Percentiles rank a stretch among this genome's conserved stretches.
Conservation (phyloP, 129 eudicot species). For the Rutidosis leptorrhynchoides region DNA sequence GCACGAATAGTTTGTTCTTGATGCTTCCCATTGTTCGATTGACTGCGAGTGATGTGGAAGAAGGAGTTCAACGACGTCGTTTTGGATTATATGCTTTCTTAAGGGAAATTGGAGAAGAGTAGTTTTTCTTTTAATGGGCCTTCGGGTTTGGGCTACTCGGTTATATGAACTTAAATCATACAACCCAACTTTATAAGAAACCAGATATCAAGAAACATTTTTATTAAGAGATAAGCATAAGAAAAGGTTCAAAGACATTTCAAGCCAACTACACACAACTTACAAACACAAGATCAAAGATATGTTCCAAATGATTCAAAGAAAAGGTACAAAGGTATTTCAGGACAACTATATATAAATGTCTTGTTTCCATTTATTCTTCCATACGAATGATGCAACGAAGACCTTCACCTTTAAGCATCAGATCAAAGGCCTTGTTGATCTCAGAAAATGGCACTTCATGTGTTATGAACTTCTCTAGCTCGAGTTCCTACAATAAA, state of each 20-base stretch:
- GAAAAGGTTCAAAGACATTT: neutral
- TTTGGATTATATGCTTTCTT: too few relatives aligned
- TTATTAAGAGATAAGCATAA: neutral
- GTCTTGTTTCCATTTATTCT: slow-evolving; percentile 15
- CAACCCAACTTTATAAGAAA: neutral
- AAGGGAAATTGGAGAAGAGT: neutral
- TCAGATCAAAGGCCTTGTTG: slow-evolving; percentile 44
- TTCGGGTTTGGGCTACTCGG: neutral
- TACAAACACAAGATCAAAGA: neutral
- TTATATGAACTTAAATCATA: neutral
- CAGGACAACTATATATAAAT: too few relatives aligned
- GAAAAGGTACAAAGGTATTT: too few relatives aligned
- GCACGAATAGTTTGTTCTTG: slow-evolving; percentile 36
- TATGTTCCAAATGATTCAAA: neutral
- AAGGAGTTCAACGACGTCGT: neutral
- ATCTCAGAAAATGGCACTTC: slow-evolving; percentile 43
- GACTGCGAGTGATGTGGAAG: neutral
- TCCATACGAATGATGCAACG: slow-evolving; percentile 49
- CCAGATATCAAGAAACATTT: neutral
- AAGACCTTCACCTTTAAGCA: slow-evolving; percentile 47
- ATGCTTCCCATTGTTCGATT: slow-evolving; percentile 32
- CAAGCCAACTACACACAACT: neutral
- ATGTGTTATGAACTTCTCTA: slow-evolving; percentile 47
- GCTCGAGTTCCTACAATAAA: slow-evolving; percentile 36
- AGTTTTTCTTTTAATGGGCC: neutral